Conservation (phyloP, 768 basidiomycete genomes). For the Cystofilobasidium ferigula region DNA sequence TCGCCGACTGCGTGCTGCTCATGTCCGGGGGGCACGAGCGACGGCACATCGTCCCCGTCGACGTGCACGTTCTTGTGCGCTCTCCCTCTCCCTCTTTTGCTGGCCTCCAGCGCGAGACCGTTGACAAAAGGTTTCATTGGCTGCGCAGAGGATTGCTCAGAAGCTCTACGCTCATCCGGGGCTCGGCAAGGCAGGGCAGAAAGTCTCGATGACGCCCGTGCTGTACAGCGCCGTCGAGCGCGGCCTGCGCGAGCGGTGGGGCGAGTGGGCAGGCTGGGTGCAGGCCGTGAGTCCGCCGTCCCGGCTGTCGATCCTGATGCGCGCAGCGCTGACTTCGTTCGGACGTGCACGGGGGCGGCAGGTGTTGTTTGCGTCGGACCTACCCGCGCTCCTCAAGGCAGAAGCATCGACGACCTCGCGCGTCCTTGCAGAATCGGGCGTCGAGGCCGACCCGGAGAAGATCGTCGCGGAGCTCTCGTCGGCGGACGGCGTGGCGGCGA, state of each 20-base stretch:
- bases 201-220: conserved; percentile 55
- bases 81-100: background rate
- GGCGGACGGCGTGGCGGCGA: too few species aligned
- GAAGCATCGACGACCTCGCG: background rate
- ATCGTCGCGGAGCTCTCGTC: too few species aligned
- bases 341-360: too few species aligned
- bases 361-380: conserved; percentile 32
- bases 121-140: background rate
- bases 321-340: too few species aligned
- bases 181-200: conserved; percentile 42
- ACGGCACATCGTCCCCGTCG: conserved; percentile 82
- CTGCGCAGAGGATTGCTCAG: conserved; percentile 28
- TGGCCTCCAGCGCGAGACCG: background rate
- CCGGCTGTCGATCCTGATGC: background rate
- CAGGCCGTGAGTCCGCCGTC: conserved; percentile 50
- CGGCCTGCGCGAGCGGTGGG: conserved; percentile 60
- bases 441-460: too few species aligned
- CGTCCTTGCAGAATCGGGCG: too few species aligned
- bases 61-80: conserved; percentile 69
- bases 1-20: conserved; percentile 84
- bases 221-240: conserved; percentile 61
- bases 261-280: conserved; percentile 78
- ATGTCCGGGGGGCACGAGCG: conserved; percentile 84
- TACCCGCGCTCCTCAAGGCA: conserved; percentile 18
- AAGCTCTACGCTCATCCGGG: conserved; percentile 43